A percentile compares a stretch with the other conserved stretches of the same genome.
phyloP scores from a whole-genome alignment of 139 green algal species.

The Coelastrella sp. region DNA sequence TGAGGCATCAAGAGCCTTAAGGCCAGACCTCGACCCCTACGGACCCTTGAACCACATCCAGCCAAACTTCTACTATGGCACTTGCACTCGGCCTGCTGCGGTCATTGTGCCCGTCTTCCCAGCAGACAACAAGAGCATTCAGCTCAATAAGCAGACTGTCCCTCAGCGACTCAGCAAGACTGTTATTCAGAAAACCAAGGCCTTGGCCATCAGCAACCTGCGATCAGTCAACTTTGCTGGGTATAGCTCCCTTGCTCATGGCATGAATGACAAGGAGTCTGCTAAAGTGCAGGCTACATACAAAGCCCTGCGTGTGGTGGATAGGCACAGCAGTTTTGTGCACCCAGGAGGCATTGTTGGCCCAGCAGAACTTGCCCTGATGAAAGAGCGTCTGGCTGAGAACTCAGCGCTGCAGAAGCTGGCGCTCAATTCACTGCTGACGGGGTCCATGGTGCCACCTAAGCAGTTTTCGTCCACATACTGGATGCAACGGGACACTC shows the following conservation, averaged over 20 bases:
- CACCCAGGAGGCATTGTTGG: slow-evolving; percentile 18
- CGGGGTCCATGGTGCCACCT: not conserved
- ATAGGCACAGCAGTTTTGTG: slow-evolving; percentile 16
- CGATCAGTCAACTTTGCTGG: not conserved
- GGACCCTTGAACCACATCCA: not conserved
- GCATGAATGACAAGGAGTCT: not conserved
- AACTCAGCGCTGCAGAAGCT: slow-evolving; percentile 2
- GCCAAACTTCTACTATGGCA: slow-evolving; percentile 30
- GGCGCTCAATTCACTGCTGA: slow-evolving; percentile 10
- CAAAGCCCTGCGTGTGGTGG: not conserved
- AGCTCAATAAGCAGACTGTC: not conserved
- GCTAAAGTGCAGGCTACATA: slow-evolving; percentile 15
- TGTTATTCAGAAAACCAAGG: slow-evolving; percentile 18
- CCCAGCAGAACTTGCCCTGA: slow-evolving; percentile 35
- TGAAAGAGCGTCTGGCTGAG: slow-evolving; percentile 2
- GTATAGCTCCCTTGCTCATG: not conserved
- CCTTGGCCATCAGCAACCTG: slow-evolving; percentile 8
- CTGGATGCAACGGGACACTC: slow-evolving; percentile 17
- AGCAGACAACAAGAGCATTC: not conserved
- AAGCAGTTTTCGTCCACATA: not conserved
- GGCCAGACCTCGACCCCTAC: not conserved
- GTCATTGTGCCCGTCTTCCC: not conserved
- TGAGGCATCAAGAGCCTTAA: not conserved
- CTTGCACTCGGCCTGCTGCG: not conserved
- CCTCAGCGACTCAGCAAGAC: not conserved